A percentile compares a stretch with the other conserved stretches of the same genome.
Evolutionary conservation across 345 rosid genomes (phyloP).

Genomic region (Geranium brycei): DNA sequence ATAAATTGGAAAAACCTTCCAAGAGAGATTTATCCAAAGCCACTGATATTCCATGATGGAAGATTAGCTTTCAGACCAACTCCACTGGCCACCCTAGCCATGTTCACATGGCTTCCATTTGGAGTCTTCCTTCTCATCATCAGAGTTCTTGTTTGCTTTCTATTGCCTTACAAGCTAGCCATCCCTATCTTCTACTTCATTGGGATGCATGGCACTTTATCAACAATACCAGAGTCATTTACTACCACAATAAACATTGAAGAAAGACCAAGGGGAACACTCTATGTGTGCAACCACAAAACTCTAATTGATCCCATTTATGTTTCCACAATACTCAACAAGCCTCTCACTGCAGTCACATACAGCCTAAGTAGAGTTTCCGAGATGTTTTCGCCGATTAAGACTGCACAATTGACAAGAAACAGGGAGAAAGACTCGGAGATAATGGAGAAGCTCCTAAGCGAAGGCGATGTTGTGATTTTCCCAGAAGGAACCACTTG

Average conservation of each 20-base stretch:
- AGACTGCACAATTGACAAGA: constrained; percentile 17
- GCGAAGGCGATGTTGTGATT: constrained; percentile 21
- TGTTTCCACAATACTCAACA: constrained; percentile 14
- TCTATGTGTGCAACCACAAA: constrained; percentile 25
- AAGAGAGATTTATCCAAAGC: constrained; percentile 34
- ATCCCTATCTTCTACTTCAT: constrained; percentile 19
- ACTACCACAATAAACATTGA: too few species aligned
- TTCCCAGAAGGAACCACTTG: constrained; percentile 37
- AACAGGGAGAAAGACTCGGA: constrained; percentile 14
- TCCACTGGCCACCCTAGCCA: constrained; percentile 22
- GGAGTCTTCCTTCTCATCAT: constrained; percentile 22
- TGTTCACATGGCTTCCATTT: constrained; percentile 57
- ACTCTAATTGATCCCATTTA: constrained; percentile 23
- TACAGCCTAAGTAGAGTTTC: constrained; percentile 26
- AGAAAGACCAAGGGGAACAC: constrained; percentile 13
- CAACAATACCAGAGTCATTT: constrained; percentile 1
- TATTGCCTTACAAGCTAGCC: constrained; percentile 28
- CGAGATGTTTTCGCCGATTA: constrained; percentile 23
- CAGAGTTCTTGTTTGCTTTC: constrained; percentile 21
- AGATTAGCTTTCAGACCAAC: constrained; percentile 48
- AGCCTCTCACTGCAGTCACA: constrained; percentile 19
- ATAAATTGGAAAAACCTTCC: constrained; percentile 34
- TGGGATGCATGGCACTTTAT: constrained; percentile 23
- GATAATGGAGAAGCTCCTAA: constrained; percentile 17
- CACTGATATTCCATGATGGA: constrained; percentile 58